Conservation (phyloP, 2,329 filamentous ascomycete genomes). For the Aspergillus fischeri region DNA sequence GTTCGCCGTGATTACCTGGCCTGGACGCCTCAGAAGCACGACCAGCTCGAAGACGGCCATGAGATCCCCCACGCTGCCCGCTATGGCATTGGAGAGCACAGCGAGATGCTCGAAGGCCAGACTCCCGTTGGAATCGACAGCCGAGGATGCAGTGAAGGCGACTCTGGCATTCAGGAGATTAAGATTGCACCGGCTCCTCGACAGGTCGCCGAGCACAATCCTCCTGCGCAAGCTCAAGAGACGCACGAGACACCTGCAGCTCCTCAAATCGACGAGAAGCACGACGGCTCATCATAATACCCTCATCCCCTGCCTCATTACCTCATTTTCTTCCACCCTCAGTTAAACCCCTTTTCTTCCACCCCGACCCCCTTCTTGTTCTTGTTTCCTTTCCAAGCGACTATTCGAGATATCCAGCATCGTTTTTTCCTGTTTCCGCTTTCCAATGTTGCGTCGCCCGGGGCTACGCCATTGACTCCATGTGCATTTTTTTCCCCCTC, state of each 20-base stretch:
- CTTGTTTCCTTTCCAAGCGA: constrained; percentile 7
- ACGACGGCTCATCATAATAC: constrained; percentile 5
- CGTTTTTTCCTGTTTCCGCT: constrained; percentile 7
- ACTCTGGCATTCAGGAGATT: constrained; percentile 28
- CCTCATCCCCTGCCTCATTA: neutral
- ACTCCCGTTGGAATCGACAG: constrained; percentile 30
- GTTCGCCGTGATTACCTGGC: constrained; percentile 49
- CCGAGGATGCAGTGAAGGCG: constrained; percentile 26
- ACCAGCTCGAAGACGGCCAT: constrained; percentile 46
- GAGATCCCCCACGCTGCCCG: constrained; percentile 55
- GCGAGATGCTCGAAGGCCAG: constrained; percentile 59
- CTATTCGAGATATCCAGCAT: constrained; percentile 25
- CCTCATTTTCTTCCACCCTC: neutral
- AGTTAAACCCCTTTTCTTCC: constrained; percentile 8
- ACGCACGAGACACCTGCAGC: constrained; percentile 13
- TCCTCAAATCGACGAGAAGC: constrained; percentile 21
- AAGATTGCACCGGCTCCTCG: constrained; percentile 28
- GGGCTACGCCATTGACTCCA: constrained; percentile 14
- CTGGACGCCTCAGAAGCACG: constrained; percentile 45
- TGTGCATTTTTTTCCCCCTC: neutral
- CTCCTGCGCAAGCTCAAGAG: constrained; percentile 10
- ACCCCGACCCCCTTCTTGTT: constrained; percentile 3
- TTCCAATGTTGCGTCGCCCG: constrained; percentile 11
- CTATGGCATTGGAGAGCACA: constrained; percentile 58
- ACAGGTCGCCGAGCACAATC: constrained; percentile 27